Evolutionary conservation across 1,139 yeast genomes (phyloP), one percentile per base, ranked within the genome.

Genomic region (Sugiyamaella paludigena): DNA sequence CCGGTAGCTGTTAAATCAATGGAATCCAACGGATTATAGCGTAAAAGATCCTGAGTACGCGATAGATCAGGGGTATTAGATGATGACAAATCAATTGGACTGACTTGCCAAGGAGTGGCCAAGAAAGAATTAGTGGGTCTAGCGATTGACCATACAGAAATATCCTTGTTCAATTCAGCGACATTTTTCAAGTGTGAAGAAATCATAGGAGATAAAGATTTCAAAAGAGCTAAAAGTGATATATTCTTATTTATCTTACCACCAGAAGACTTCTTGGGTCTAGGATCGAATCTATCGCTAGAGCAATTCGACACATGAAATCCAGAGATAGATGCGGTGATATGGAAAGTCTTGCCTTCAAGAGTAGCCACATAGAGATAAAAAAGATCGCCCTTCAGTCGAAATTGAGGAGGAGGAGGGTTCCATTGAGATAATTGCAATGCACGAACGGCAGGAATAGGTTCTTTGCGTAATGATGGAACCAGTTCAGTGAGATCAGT

Each of bases 401-500:
- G 83, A 55, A 68, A 68, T 28, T 71, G 67, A 41, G 76, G 72
- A n/a, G 95, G 89, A 15, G 84, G 88, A 10, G 95, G 94, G 55
- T 87, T 83, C 94, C 96, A 91, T 50, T 81, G 80, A n/a, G 96
- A 86, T 43, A 88, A 65, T 47, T 76, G 71, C 46, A 85, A 70
- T 0, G 83, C 75, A 55, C 75, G 77, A 53, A 89, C 73, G 11
- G 66, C 66, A 26, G 68, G 63, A 27, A 32, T 27, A 11, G 45
- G 30, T n/a, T 27, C 44, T 30, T 36, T 31, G 9, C 31, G 36
- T 33, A 42, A n/a, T 15, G 44, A 31, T 13, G 47, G 50, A 30
- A 32, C 40, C 13, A 47, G 31, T 31, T 36, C 45, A 13, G 26
- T 42, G 42, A 34, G 31, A 19, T 19, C 24, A 28, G 43, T 12